phyloP scores from a whole-genome alignment of 2,329 filamentous ascomycete genomes.

The Neopestalotiopsis sp. region DNA sequence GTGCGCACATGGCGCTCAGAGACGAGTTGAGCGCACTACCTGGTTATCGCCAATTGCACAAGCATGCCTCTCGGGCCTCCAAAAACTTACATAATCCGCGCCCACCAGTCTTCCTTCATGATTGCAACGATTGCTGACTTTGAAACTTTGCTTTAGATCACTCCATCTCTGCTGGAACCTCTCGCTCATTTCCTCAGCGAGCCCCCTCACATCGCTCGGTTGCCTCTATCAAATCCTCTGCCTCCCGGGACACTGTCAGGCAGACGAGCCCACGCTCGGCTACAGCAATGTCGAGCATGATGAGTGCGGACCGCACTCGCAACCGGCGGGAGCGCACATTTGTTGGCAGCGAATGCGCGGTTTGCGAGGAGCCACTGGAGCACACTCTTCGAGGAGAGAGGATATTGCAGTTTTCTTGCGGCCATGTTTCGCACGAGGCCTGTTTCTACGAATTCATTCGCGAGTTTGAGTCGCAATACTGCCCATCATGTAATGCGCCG shows the following conservation, averaged over 20 bases:
- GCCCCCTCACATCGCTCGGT: constrained; percentile 47
- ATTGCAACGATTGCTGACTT: constrained; percentile 31
- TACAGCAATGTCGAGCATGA: constrained; percentile 64
- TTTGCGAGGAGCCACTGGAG: constrained; percentile 95
- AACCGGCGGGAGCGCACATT: constrained; percentile 91
- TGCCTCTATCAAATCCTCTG: constrained; percentile 41
- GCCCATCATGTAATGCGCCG: constrained; percentile 91
- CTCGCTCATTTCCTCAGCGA: constrained; percentile 36
- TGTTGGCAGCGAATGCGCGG: constrained; percentile 91
- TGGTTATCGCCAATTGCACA: not conserved
- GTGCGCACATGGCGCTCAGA: not conserved
- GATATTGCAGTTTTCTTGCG: constrained; percentile 93
- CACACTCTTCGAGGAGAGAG: constrained; percentile 93
- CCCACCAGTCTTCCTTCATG: constrained; percentile 20
- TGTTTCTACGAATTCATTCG: constrained; percentile 99
- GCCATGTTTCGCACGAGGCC: constrained; percentile 96
- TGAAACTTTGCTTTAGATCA: constrained; percentile 37
- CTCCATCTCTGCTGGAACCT: constrained; percentile 43
- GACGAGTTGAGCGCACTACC: not conserved
- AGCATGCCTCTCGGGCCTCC: not conserved
- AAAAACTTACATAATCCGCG: constrained; percentile 3
- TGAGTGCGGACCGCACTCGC: constrained; percentile 78
- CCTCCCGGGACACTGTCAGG: constrained; percentile 42
- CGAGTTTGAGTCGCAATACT: constrained; percentile 92
- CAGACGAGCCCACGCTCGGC: constrained; percentile 34